Evolutionary conservation across 83 land plant species (phyloP).

Genomic region (Isoetes engelmannii): DNA sequence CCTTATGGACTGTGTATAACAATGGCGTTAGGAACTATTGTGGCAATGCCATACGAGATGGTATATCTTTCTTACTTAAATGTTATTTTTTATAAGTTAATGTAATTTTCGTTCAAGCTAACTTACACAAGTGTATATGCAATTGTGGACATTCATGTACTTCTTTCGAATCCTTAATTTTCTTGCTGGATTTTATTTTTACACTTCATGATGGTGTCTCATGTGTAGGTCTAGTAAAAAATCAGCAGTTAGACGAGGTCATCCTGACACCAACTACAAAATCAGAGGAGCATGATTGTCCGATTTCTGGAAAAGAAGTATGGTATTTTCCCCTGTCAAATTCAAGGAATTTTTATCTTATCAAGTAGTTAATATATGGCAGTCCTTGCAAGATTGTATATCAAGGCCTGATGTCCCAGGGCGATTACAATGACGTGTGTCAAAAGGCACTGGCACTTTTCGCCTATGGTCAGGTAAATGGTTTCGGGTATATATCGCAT

Average conservation of each 20-base stretch:
- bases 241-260: slow-evolving; percentile 60
- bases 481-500: not conserved
- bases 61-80: slow-evolving; percentile 25
- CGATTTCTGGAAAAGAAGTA: slow-evolving; percentile 89
- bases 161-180: not conserved
- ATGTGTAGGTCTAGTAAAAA: slow-evolving; percentile 68
- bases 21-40: slow-evolving; percentile 83
- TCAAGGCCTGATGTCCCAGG: slow-evolving; percentile 80
- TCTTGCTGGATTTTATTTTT: not conserved
- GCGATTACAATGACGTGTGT: slow-evolving; percentile 68
- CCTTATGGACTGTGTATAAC: slow-evolving; percentile 93
- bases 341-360: not conserved
- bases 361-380: not conserved
- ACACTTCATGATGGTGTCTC: not conserved
- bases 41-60: slow-evolving; percentile 84
- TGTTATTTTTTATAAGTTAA: not conserved
- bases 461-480: slow-evolving; percentile 78
- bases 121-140: not conserved
- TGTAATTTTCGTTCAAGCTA: not conserved
- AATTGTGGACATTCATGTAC: not conserved
- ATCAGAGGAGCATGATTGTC: slow-evolving; percentile 90
- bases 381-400: slow-evolving; percentile 52
- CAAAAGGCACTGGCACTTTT: slow-evolving; percentile 75
- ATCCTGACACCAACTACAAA: slow-evolving; percentile 94
- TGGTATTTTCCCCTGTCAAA: not conserved